Conservation (phyloP, 495 filamentous ascomycete species). For the Aspergillus conjunctus region DNA sequence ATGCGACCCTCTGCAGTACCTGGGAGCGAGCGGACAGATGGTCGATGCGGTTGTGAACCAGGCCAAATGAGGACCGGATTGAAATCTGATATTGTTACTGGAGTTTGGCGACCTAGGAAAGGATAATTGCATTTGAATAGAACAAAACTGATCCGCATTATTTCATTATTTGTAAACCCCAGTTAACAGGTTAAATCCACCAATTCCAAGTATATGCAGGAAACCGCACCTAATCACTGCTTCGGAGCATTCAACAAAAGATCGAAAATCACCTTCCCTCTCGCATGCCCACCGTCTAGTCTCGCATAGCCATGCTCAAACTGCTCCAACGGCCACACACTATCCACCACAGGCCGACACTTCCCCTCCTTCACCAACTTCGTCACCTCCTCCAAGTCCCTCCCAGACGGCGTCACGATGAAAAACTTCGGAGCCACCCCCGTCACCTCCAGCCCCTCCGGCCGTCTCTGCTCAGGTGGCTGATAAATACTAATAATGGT, state of each 20-base stretch:
- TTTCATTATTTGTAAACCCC: too few species aligned
- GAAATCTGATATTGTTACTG: background rate
- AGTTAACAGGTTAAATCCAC: too few species aligned
- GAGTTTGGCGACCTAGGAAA: too few species aligned
- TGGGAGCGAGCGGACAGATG: conserved; percentile 49
- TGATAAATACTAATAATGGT: conserved; percentile 51
- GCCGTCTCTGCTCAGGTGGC: conserved; percentile 47
- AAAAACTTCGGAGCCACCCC: conserved; percentile 44
- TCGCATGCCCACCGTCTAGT: conserved; percentile 42
- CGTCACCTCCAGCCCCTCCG: conserved; percentile 25
- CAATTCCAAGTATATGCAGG: too few species aligned
- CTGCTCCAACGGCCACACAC: conserved; percentile 47
- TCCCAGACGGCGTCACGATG: conserved; percentile 44
- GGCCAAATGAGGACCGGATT: background rate
- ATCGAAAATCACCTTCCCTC: conserved; percentile 46
- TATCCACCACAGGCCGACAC: conserved; percentile 45
- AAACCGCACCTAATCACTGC: background rate
- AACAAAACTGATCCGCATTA: too few species aligned
- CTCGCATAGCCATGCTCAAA: conserved; percentile 47
- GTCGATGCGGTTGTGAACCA: conserved; percentile 45
- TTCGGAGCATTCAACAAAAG: conserved; percentile 12
- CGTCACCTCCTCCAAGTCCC: conserved; percentile 44
- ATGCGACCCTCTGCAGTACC: conserved; percentile 54
- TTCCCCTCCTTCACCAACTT: conserved; percentile 44
- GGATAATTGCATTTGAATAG: too few species aligned